Evolutionary conservation across 306 rosid species (phyloP).

Genomic region (Sindora glabra): DNA sequence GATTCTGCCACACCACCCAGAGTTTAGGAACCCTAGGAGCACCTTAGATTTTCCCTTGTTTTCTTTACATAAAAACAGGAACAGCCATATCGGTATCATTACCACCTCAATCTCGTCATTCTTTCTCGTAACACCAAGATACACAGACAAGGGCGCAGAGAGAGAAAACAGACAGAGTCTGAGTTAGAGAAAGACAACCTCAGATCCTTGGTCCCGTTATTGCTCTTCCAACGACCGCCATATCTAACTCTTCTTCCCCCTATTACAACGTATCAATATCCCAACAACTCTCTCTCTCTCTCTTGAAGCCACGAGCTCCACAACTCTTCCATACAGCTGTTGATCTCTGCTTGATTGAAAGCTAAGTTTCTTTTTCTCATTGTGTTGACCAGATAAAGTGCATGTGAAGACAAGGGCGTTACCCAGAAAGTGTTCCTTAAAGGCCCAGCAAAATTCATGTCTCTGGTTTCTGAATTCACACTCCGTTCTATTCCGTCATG

Average conservation of each 20-base stretch:
- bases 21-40: no score
- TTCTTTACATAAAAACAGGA: no score
- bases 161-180: constrained; percentile 10
- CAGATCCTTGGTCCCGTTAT: constrained; percentile 43
- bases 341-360: constrained; percentile 62
- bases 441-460: constrained; percentile 60
- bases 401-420: constrained; percentile 42
- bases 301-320: not conserved
- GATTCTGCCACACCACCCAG: no score
- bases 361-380: constrained; percentile 51
- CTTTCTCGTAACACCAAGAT: not conserved
- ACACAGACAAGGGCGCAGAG: constrained; percentile 7
- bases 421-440: constrained; percentile 48
- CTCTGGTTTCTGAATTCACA: constrained; percentile 52
- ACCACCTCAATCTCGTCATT: constrained; percentile 5
- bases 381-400: constrained; percentile 31
- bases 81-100: no score
- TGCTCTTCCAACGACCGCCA: constrained; percentile 16
- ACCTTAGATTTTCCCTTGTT: no score
- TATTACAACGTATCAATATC: constrained; percentile 12
- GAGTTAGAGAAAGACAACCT: constrained; percentile 44
- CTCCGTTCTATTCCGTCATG: constrained; percentile 37
- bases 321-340: constrained; percentile 6
- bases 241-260: constrained; percentile 6
- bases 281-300: constrained; percentile 22